Evolutionary conservation across 345 rosid genomes (phyloP), one percentile per base, ranked within the genome.

Genomic region (Salix dunnii): DNA sequence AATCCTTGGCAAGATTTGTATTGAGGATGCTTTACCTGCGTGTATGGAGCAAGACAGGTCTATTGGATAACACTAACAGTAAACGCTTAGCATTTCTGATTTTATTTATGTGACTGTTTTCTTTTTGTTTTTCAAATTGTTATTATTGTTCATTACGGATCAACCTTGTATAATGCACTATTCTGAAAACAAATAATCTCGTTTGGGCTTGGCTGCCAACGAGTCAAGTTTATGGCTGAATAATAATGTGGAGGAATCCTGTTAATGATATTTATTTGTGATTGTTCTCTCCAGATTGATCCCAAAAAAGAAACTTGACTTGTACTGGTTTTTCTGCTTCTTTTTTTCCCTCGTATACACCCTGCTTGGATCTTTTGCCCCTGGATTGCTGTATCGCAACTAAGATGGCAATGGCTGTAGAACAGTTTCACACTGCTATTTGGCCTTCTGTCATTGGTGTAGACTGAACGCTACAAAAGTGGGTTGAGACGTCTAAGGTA

Each of bases 361-460:
- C 40, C 40, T 16, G 7, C 33, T 31, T 62, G 36, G 55, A 74
- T 17, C 18, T 60, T 43, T 49, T 31, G 42, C 10, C 68, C 40
- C 23, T 73, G 71, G 62, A 23, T 9, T 58, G 62, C 28, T 2
- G 27, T 58, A 33, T 49, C 38, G 60, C n/a, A 30, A 38, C 63
- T 60, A 10, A 40, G 43, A 40, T 3, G 43, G 43, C 64, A 67
- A 65, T 42, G 48, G 55, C 65, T 53, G 28, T 55, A 33, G 28
- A n/a, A 25, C 40, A 75, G 66, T 75, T 77, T 68, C 68, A 61
- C 35, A 18, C 64, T 77, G n/a, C 70, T 63, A 49, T 38, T 13
- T 14, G 14, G 25, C 23, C 8, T 10, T 63, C 48, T 36, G 40
- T 51, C 66, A 1, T 46, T 46, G 61, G 28, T 58, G 28, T n/a